Evolutionary conservation across 2,329 filamentous ascomycete genomes (phyloP).

Genomic region (Cyanodermella asteris): DNA sequence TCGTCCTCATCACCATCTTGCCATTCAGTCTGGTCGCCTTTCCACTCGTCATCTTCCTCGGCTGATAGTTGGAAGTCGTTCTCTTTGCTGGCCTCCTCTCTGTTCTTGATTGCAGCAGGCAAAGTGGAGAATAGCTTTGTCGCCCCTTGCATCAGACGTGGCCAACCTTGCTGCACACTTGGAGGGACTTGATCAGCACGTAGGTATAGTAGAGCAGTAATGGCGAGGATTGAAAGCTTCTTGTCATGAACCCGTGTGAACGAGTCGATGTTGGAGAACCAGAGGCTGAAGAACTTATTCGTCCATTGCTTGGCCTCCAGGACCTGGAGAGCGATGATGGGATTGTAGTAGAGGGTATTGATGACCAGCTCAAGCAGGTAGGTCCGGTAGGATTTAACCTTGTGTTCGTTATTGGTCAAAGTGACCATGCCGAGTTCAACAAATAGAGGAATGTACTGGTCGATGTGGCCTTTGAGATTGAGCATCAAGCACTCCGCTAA

Average conservation of each 20-base stretch:
- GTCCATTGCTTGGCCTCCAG: constrained; percentile 89
- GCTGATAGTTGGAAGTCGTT: constrained; percentile 67
- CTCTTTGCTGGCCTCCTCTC: constrained; percentile 76
- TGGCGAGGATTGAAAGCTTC: constrained; percentile 90
- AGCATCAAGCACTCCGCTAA: constrained; percentile 94
- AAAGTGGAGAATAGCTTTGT: constrained; percentile 82
- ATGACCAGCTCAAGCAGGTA: constrained; percentile 98
- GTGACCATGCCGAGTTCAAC: constrained; percentile 74
- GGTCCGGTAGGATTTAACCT: constrained; percentile 82
- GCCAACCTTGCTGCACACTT: constrained; percentile 94
- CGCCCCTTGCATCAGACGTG: constrained; percentile 68
- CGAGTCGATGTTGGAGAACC: constrained; percentile 89
- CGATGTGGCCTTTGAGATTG: constrained; percentile 69
- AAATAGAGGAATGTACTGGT: constrained; percentile 74
- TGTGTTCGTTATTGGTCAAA: constrained; percentile 51
- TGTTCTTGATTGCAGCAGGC: constrained; percentile 69
- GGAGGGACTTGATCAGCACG: constrained; percentile 60
- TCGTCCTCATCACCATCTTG: constrained; percentile 41
- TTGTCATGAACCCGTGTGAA: constrained; percentile 95
- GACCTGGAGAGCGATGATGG: constrained; percentile 58
- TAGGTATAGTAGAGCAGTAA: constrained; percentile 63
- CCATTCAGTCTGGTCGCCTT: constrained; percentile 48
- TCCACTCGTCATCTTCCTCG: constrained; percentile 55
- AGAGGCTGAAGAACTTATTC: constrained; percentile 95
- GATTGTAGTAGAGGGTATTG: constrained; percentile 96